These are phyloP conservation scores for Cubamyces lactineus DNA, from an alignment of 768 basidiomycete genomes.

Conservation along the genomic window DNA sequence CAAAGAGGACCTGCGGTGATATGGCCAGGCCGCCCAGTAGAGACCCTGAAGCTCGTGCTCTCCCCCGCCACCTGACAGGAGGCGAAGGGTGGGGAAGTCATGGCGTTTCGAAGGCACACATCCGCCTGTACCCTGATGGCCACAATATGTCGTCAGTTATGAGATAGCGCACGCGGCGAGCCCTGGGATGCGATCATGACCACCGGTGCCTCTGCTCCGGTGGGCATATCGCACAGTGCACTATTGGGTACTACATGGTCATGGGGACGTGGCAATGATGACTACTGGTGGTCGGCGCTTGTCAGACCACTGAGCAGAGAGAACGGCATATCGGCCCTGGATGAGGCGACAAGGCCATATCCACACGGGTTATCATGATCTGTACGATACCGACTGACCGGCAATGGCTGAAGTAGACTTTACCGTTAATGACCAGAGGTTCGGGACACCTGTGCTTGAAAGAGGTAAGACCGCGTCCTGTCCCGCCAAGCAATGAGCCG, in stretches of 20 bases:
- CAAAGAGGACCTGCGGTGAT: no score
- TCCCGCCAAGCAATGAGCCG: neutral
- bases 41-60: neutral
- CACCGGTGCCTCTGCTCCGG: conserved; percentile 6
- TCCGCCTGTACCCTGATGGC: conserved; percentile 2
- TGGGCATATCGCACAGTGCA: conserved; percentile 2
- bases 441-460: neutral
- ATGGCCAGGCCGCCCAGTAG: no score
- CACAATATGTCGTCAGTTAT: neutral
- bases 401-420: conserved; percentile 10
- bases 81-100: neutral
- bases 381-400: neutral
- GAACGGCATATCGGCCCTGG: conserved; percentile 6
- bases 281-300: neutral
- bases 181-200: neutral
- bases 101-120: neutral
- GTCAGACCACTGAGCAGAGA: neutral
- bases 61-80: neutral
- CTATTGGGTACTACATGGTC: conserved; percentile 12
- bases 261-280: conserved; percentile 12
- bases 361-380: neutral
- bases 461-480: neutral
- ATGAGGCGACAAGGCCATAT: neutral
- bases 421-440: neutral
- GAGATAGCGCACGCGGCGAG: neutral